These are phyloP conservation scores for Penicillium canescens DNA, from an alignment of 495 filamentous ascomycete species.

Conservation along the genomic window DNA sequence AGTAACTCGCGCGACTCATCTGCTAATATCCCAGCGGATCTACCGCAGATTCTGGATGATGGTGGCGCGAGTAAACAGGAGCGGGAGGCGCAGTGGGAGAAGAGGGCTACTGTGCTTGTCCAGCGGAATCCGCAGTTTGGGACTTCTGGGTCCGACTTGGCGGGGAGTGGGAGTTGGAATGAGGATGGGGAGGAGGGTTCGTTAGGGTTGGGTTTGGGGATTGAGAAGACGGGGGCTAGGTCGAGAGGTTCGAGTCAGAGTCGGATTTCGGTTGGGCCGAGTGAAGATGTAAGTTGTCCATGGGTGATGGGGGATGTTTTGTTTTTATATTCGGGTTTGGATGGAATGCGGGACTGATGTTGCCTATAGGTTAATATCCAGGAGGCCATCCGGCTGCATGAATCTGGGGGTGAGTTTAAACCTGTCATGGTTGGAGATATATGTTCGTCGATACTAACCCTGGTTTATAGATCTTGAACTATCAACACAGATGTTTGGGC, in stretches of 20 bases:
- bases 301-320: background rate
- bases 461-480: slow-evolving; percentile 53
- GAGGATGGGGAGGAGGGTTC: slow-evolving; percentile 10
- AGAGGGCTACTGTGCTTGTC: slow-evolving; percentile 82
- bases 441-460: slow-evolving; percentile 3
- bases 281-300: slow-evolving; percentile 42
- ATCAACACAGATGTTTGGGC: slow-evolving; percentile 84
- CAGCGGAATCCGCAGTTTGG: slow-evolving; percentile 56
- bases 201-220: slow-evolving; percentile 11
- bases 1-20: slow-evolving; percentile 55
- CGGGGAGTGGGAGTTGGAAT: slow-evolving; percentile 2
- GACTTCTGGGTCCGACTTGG: slow-evolving; percentile 21
- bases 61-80: slow-evolving; percentile 48
- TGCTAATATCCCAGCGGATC: slow-evolving; percentile 71
- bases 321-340: background rate
- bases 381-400: slow-evolving; percentile 93
- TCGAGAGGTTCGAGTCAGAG: slow-evolving; percentile 38
- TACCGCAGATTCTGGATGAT: slow-evolving; percentile 68
- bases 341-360: slow-evolving; percentile 4
- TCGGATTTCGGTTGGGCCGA: slow-evolving; percentile 25
- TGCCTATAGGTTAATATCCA: slow-evolving; percentile 74
- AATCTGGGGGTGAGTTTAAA: slow-evolving; percentile 63
- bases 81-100: slow-evolving; percentile 72
- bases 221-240: slow-evolving; percentile 10
- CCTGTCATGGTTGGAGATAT: background rate